A percentile compares a stretch with the other conserved stretches of the same genome.
Evolutionary conservation across 2,329 filamentous ascomycete genomes (phyloP).

Genomic region (Sclerotinia sclerotiorum): DNA sequence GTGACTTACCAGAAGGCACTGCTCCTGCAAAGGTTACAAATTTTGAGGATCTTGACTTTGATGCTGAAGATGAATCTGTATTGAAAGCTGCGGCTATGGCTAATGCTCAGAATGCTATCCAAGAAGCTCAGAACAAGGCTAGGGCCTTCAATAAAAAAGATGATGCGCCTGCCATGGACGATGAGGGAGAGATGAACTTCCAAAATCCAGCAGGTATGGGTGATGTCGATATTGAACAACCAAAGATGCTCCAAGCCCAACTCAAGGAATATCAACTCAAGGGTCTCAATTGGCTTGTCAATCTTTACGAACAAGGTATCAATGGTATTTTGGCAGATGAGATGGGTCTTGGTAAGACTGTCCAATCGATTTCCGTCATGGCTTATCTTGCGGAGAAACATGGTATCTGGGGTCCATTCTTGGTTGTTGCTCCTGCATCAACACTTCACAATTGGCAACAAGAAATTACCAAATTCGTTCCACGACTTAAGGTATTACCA

Average conservation of each 20-base stretch:
- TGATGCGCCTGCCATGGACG: constrained; percentile 68
- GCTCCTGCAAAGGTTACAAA: constrained; percentile 76
- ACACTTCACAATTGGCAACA: constrained; percentile 99
- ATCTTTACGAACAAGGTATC: constrained; percentile 98
- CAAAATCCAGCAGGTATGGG: constrained; percentile 96
- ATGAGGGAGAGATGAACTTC: constrained; percentile 99
- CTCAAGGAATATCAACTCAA: constrained; percentile 99
- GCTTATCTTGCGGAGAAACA: constrained; percentile 95
- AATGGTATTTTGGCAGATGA: constrained; percentile 98
- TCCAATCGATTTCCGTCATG: constrained; percentile 99
- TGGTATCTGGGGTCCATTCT: constrained; percentile 96
- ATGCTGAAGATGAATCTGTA: constrained; percentile 84
- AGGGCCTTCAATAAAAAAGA: constrained; percentile 83
- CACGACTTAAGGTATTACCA: constrained; percentile 88
- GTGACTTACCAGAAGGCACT: constrained; percentile 53
- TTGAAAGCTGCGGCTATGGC: constrained; percentile 84
- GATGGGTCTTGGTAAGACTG: constrained; percentile 99
- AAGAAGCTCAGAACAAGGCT: constrained; percentile 90
- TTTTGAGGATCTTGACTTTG: constrained; percentile 93
- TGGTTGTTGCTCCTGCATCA: constrained; percentile 93
- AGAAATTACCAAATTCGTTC: constrained; percentile 93
- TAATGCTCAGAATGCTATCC: constrained; percentile 93
- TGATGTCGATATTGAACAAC: constrained; percentile 90
- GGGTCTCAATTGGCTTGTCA: constrained; percentile 98
- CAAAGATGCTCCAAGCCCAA: constrained; percentile 87